Base-by-base conservation (phyloP, 805 yeast species). In the Kuraishia piskuri region DNA sequence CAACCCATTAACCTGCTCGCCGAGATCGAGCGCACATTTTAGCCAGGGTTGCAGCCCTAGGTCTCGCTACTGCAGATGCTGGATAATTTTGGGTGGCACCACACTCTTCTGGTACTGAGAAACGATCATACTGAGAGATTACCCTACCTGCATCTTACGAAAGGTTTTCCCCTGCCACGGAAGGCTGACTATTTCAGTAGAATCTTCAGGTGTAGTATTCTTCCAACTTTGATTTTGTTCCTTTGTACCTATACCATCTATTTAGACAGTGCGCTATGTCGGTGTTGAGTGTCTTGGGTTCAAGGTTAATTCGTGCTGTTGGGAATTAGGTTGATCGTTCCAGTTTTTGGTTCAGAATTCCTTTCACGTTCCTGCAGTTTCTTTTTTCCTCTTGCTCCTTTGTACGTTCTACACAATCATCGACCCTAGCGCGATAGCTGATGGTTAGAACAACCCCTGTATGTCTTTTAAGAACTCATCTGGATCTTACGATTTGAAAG, bases 381-480 rank as follows among this genome's bases (percentile, higher is more conserved):
- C 40, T 31, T 46, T 46, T 46, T 8, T 46, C 21, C 31, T 23
- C 21, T 24, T 23, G 24, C 19, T 17, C 26, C 21, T 22, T 23
- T 23, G 24, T n/a, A 21, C 24, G 12, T 24, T 24, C 26, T 25
- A 19, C 26, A 25, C 24, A 23, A 23, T 46, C 40, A 44, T 50
- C 51, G n/a, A 36, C 36, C 22, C 26, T 52, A 26, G 62, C 72
- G 78, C 74, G 79, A 74, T 74, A 65, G 72, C 61, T 67, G 76
- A 70, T 72, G 79, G 79, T 72, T 57, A 75, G 75, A 75, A 49
- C 24, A 66, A 73, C 17, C 45, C n/a, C 20, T 37, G 53, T 67
- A 72, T 61, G 70, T 46, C 50, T 65, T 66, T 63, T 73, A 75
- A 74, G 78, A 75, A 73, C 79, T 68, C 73, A 76, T 74, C 77